A percentile compares a stretch with the other conserved stretches of the same genome.
Conservation (phyloP, 23 red algal species). For the Chondrus crispus region DNA sequence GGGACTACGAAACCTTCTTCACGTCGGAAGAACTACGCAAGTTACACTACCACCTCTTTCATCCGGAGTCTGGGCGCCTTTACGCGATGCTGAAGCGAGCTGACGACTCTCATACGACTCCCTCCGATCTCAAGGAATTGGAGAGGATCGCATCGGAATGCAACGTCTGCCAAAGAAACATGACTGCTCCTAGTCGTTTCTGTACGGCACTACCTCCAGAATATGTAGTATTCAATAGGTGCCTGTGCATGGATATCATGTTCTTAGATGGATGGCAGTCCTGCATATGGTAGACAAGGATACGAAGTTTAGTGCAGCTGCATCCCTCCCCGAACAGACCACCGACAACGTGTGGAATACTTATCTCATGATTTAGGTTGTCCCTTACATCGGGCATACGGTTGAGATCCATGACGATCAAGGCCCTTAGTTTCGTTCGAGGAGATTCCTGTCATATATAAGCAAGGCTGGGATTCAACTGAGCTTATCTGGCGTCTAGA, state of each 20-base stretch:
- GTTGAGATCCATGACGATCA: neutral
- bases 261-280: neutral
- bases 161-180: slow-evolving; percentile 4
- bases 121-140: too few species aligned
- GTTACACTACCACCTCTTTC: neutral
- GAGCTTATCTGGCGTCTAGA: neutral
- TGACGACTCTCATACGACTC: too few species aligned
- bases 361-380: neutral
- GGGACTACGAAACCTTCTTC: neutral
- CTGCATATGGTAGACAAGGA: slow-evolving; percentile 7
- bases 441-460: neutral
- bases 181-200: neutral
- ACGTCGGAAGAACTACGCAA: neutral
- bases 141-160: too few species aligned
- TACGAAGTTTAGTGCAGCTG: slow-evolving; percentile 4
- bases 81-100: neutral
- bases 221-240: neutral
- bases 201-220: neutral
- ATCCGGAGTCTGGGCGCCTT: neutral
- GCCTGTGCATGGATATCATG: neutral
- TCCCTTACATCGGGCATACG: neutral
- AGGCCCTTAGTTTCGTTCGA: neutral
- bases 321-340: neutral
- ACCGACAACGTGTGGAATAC: neutral
- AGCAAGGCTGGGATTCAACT: neutral